Evolutionary conservation across 768 basidiomycete species (phyloP), one percentile per base, ranked within the genome.

Genomic region (Scleroderma citrinum): DNA sequence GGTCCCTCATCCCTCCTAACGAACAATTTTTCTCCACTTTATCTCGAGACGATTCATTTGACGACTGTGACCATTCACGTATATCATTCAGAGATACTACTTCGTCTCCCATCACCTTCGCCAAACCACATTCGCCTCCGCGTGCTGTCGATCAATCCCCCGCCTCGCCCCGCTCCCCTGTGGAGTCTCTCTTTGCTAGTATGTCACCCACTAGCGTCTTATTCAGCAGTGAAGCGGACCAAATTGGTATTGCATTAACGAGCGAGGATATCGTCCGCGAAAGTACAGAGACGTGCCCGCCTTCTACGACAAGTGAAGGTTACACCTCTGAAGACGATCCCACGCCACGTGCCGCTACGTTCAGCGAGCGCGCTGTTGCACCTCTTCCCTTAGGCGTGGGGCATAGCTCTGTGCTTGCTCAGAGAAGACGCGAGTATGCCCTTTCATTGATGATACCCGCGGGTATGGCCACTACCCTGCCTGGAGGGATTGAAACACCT

Each of bases 1-100:
- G 64, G 34, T 66, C 64, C 24, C 16, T 66, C 3, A n/a, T 66
- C 26, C 60, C 66, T 13, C 49, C 40, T 1, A 30, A 64, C 21
- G 64, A 66, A 40, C 56, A 58, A 3, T 24, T 58, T 7, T 68
- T 67, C 41, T 50, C 52, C 7, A 17, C 54, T 13, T 13, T 40
- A 13, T 52, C 56, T 41, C 50, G 37, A n/a, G 51, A 59, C 26
- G 35, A 24, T 30, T 45, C 31, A n/a, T 48, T 30, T 5, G 49
- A 56, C 12, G 51, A 53, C n/a, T 48, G 36, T 8, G 44, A 12
- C 17, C 46, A 24, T 13, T 20, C 35, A 4, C 24, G 16, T 19
- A 39, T 36, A 23, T 45, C 49, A 3, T 48, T 53, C 21, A 44
- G 17, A 7, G 35, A 31, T 12, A 12, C 26, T 3, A 10, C 32